phyloP scores from a whole-genome alignment of 2,329 filamentous ascomycete species.

The Aspergillus sp. region DNA sequence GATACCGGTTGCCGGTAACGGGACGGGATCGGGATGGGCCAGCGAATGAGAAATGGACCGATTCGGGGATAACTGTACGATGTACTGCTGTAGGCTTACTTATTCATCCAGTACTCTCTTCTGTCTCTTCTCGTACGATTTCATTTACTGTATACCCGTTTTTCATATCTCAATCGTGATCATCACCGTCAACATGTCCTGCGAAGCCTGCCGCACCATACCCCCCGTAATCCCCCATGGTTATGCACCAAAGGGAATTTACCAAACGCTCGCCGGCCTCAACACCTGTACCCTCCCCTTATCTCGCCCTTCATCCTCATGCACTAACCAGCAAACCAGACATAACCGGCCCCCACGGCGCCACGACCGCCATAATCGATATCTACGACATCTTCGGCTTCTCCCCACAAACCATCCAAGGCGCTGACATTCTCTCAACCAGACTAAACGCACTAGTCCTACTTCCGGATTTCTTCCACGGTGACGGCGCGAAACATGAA shows the following conservation, averaged over 20 bases:
- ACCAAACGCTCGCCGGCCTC: conserved; percentile 50
- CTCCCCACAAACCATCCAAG: conserved; percentile 62
- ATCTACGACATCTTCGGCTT: conserved; percentile 62
- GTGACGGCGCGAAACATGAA: conserved; percentile 29
- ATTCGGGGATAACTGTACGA: no score
- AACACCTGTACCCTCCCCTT: conserved; percentile 42
- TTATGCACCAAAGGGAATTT: conserved; percentile 51
- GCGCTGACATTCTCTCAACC: conserved; percentile 50
- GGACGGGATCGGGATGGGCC: no score
- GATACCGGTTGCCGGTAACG: no score
- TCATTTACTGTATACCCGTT: no score
- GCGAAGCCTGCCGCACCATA: conserved; percentile 27
- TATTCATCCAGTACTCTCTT: no score
- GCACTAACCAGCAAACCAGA: conserved; percentile 11
- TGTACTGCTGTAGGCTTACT: no score
- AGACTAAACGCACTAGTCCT: conserved; percentile 36
- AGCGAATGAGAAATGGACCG: no score
- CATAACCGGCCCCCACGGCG: conserved; percentile 43
- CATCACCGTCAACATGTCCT: conserved; percentile 28
- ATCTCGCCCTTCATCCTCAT: conserved; percentile 6
- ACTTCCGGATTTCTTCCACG: conserved; percentile 40
- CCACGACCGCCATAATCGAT: conserved; percentile 52
- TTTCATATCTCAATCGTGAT: no score
- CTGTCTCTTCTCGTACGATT: no score
- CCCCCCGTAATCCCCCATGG: conserved; percentile 51